Conservation (phyloP, 2,329 filamentous ascomycete species). For the Xylariaceae sp. region DNA sequence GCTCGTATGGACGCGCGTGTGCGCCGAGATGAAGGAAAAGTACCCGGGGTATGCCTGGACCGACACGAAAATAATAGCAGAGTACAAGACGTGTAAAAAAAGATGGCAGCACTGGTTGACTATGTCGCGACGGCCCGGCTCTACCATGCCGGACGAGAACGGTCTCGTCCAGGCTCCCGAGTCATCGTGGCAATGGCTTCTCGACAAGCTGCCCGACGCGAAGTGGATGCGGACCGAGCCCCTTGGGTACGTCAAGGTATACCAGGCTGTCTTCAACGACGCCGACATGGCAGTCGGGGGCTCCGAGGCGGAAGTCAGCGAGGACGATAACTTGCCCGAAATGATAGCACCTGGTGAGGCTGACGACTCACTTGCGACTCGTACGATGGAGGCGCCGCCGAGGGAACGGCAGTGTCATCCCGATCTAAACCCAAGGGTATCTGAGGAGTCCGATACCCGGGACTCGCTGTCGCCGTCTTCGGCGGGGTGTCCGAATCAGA, state of each 20-base stretch:
- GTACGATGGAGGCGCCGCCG: background rate
- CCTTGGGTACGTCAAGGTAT: background rate
- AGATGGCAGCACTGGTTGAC: background rate
- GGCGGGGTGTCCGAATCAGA: background rate
- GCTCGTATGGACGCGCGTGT: background rate
- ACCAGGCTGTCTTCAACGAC: background rate
- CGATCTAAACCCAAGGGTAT: background rate
- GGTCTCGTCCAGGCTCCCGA: background rate
- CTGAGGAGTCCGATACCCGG: background rate
- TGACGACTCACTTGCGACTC: background rate
- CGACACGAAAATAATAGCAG: background rate
- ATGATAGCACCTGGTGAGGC: background rate
- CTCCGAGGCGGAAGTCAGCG: background rate
- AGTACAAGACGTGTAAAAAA: background rate
- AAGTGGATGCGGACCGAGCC: background rate
- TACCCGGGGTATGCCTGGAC: background rate
- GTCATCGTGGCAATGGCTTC: background rate
- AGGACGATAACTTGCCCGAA: background rate
- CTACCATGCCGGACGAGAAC: background rate
- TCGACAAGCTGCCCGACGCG: background rate
- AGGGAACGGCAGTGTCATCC: background rate
- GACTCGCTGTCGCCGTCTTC: background rate
- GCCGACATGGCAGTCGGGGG: background rate
- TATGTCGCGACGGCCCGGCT: background rate
- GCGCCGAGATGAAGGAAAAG: background rate